phyloP scores from a whole-genome alignment of 495 filamentous ascomycete genomes.

The Hypoxylon fuscum region DNA sequence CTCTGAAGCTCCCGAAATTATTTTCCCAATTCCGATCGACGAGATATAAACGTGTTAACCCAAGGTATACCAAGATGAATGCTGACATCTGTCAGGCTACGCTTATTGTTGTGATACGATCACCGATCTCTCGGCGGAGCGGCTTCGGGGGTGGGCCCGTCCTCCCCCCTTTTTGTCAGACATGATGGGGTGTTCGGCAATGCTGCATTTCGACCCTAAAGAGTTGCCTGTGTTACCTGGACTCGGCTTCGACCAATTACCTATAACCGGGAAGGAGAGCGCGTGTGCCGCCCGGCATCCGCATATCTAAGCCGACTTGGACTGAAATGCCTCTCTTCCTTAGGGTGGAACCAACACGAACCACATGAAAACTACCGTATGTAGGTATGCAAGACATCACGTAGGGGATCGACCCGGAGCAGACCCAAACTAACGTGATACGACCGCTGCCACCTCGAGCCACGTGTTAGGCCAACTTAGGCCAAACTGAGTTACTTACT shows the following conservation, averaged over 20 bases:
- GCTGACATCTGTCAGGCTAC: background rate
- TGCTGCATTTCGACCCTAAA: constrained; percentile 11
- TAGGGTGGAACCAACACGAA: constrained; percentile 10
- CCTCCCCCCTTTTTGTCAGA: constrained; percentile 17
- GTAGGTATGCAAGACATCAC: constrained; percentile 7
- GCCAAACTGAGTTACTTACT: no score
- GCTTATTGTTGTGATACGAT: constrained; percentile 7
- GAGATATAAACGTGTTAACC: constrained; percentile 5
- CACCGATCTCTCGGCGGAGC: constrained; percentile 2
- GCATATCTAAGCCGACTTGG: background rate
- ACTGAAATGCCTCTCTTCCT: no score
- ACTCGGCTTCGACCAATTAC: constrained; percentile 5
- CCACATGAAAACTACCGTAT: constrained; percentile 3
- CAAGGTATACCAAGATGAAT: background rate
- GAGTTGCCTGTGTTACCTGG: background rate
- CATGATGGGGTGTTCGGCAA: constrained; percentile 11
- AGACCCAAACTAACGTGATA: background rate
- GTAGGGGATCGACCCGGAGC: background rate
- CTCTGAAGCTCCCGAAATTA: background rate
- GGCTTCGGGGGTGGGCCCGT: constrained; percentile 2
- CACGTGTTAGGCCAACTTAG: background rate
- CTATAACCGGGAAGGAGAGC: background rate
- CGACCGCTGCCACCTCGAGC: background rate
- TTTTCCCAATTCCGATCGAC: background rate
- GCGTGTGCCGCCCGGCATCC: constrained; percentile 2